A percentile compares a stretch with the other conserved stretches of the same genome.
phyloP scores from a whole-genome alignment of 257 asterid species.

The Verbena officinalis region DNA sequence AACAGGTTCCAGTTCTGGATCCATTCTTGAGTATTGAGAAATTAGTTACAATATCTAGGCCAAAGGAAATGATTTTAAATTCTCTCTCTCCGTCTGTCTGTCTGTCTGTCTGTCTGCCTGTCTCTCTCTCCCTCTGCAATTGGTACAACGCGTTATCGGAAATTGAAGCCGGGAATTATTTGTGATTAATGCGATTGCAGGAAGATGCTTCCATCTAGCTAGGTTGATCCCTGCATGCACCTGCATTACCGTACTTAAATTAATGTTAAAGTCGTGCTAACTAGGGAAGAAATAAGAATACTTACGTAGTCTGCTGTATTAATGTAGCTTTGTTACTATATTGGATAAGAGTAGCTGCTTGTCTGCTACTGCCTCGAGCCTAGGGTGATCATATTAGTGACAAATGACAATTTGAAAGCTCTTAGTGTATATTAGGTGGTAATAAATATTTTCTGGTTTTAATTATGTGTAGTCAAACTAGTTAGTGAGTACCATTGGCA shows the following conservation, averaged over 20 bases:
- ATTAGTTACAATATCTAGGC: not conserved
- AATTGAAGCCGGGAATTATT: slow-evolving; percentile 23
- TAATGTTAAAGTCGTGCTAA: not conserved
- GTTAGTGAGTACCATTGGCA: too few relatives aligned
- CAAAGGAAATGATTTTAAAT: not conserved
- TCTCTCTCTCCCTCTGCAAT: slow-evolving; percentile 2
- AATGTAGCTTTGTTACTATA: not conserved
- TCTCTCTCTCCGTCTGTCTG: not conserved
- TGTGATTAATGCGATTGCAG: not conserved
- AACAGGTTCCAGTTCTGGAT: slow-evolving; percentile 5
- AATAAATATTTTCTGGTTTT: too few relatives aligned
- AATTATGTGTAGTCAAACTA: too few relatives aligned
- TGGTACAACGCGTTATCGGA: slow-evolving; percentile 30
- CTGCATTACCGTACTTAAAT: not conserved
- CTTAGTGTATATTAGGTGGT: too few relatives aligned
- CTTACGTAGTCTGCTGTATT: not conserved
- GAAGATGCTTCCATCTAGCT: slow-evolving; percentile 24
- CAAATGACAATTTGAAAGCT: too few relatives aligned
- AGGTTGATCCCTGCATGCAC: slow-evolving; percentile 11
- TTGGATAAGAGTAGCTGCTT: too few relatives aligned
- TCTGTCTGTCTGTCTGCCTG: not conserved
- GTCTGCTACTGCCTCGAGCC: too few relatives aligned
- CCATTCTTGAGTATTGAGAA: slow-evolving; percentile 22
- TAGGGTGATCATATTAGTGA: too few relatives aligned
- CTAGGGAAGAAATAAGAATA: not conserved